These are phyloP conservation scores for Exsudoporus frostii DNA, from an alignment of 768 basidiomycete genomes.

Conservation along the genomic window DNA sequence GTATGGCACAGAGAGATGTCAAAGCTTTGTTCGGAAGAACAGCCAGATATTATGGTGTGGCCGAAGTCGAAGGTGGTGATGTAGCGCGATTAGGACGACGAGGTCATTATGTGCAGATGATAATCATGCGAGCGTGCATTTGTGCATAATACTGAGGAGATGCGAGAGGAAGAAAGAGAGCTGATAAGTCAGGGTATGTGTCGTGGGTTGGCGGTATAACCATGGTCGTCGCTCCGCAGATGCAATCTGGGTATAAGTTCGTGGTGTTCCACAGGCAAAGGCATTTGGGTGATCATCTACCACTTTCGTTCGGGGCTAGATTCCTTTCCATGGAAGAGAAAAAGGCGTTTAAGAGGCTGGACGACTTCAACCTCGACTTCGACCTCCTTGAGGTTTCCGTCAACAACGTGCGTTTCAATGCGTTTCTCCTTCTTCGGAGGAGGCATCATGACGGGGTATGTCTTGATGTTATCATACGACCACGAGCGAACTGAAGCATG, in stretches of 20 bases:
- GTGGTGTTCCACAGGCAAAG: slow-evolving; percentile 12
- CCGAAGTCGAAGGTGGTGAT: slow-evolving; percentile 17
- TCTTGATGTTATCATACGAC: slow-evolving; percentile 73
- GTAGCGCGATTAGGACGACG: slow-evolving; percentile 34
- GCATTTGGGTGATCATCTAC: slow-evolving; percentile 18
- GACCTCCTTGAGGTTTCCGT: slow-evolving; percentile 50
- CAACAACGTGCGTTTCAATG: slow-evolving; percentile 45
- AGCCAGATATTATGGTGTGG: slow-evolving; percentile 15
- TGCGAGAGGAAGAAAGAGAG: slow-evolving; percentile 18
- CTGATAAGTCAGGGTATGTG: slow-evolving; percentile 37
- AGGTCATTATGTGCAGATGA: slow-evolving; percentile 28
- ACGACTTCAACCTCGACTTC: slow-evolving; percentile 53
- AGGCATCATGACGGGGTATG: slow-evolving; percentile 54
- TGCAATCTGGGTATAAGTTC: slow-evolving; percentile 30
- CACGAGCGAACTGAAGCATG: slow-evolving; percentile 56
- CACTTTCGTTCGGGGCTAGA: slow-evolving; percentile 26
- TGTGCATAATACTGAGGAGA: slow-evolving; percentile 21
- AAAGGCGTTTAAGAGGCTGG: slow-evolving; percentile 59
- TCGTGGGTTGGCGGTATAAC: slow-evolving; percentile 33
- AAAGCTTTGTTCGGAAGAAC: slow-evolving; percentile 19
- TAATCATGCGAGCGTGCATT: slow-evolving; percentile 26
- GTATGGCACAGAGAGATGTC: slow-evolving; percentile 31
- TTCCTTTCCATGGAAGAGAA: slow-evolving; percentile 59
- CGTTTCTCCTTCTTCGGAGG: slow-evolving; percentile 54
- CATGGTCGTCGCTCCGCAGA: slow-evolving; percentile 26